Conservation (phyloP, 495 filamentous ascomycete genomes). For the Hypomontagnella submonticulosa region DNA sequence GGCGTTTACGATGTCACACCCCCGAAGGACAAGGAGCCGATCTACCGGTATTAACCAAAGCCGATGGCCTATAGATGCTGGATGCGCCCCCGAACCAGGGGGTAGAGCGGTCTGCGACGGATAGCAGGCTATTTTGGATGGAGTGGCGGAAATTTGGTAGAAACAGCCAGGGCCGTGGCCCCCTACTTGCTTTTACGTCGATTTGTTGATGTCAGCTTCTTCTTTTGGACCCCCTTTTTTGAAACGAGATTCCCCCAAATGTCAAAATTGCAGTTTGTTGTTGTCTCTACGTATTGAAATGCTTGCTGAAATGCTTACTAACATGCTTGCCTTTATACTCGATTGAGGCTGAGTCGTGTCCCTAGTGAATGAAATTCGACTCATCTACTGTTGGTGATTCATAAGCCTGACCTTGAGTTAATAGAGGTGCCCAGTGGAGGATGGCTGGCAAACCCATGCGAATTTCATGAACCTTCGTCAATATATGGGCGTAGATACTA, state of each 20-base stretch:
- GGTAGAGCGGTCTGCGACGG: background rate
- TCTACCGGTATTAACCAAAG: slow-evolving; percentile 52
- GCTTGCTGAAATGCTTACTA: background rate
- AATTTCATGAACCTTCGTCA: too few relatives aligned
- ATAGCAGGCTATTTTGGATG: slow-evolving; percentile 3
- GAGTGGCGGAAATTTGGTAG: slow-evolving; percentile 10
- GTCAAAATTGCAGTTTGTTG: slow-evolving; percentile 17
- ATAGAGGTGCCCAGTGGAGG: too few relatives aligned
- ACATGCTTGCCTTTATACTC: too few relatives aligned
- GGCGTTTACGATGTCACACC: slow-evolving; percentile 34
- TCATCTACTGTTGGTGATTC: too few relatives aligned
- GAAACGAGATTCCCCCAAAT: slow-evolving; percentile 42
- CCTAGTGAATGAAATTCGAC: too few relatives aligned
- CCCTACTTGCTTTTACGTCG: slow-evolving; percentile 7
- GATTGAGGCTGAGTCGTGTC: too few relatives aligned
- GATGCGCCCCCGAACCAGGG: background rate
- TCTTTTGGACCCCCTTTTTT: slow-evolving; percentile 11
- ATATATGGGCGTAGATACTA: too few relatives aligned
- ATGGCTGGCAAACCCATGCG: too few relatives aligned
- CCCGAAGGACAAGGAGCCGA: slow-evolving; percentile 48
- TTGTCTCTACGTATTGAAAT: background rate
- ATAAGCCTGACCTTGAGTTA: too few relatives aligned
- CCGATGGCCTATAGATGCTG: background rate
- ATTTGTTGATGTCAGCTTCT: slow-evolving; percentile 24
- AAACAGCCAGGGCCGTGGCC: slow-evolving; percentile 11